Conservation (phyloP, 1,284 basidiomycete species). For the Microbotryum lychnidis-dioicae region DNA sequence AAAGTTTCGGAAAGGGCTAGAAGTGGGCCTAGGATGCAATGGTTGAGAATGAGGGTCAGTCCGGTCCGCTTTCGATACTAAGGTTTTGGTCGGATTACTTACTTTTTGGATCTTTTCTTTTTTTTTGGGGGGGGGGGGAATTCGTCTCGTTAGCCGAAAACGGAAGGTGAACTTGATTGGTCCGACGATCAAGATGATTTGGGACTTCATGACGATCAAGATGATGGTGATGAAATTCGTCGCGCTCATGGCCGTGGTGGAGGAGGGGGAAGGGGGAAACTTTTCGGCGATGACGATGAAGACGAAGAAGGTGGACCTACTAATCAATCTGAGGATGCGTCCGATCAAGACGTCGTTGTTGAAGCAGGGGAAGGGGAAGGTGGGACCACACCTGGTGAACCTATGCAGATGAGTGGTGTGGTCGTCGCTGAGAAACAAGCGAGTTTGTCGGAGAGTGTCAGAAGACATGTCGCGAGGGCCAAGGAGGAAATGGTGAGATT, state of each 20-base stretch:
- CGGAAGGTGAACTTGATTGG: conserved; percentile 31
- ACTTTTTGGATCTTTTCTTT: neutral
- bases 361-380: neutral
- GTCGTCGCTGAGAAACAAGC: too few relatives aligned
- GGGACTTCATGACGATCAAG: neutral
- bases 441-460: too few relatives aligned
- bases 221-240: too few relatives aligned
- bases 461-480: too few relatives aligned
- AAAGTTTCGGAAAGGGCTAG: conserved; percentile 54
- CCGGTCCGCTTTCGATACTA: too few relatives aligned
- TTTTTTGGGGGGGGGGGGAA: too few relatives aligned
- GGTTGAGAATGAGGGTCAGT: conserved; percentile 73
- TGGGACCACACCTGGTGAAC: neutral
- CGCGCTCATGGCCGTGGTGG: neutral
- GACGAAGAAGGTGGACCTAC: conserved; percentile 5
- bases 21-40: conserved; percentile 92
- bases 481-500: too few relatives aligned
- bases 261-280: conserved; percentile 23
- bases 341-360: neutral
- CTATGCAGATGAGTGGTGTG: neutral
- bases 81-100: neutral
- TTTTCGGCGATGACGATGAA: conserved; percentile 33
- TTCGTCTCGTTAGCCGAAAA: conserved; percentile 13
- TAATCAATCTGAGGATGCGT: conserved; percentile 15
- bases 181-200: conserved; percentile 6